Percentiles rank a stretch among this genome's conserved stretches.
Evolutionary conservation across 768 basidiomycete genomes (phyloP).

Genomic region (Ramaria sp.): DNA sequence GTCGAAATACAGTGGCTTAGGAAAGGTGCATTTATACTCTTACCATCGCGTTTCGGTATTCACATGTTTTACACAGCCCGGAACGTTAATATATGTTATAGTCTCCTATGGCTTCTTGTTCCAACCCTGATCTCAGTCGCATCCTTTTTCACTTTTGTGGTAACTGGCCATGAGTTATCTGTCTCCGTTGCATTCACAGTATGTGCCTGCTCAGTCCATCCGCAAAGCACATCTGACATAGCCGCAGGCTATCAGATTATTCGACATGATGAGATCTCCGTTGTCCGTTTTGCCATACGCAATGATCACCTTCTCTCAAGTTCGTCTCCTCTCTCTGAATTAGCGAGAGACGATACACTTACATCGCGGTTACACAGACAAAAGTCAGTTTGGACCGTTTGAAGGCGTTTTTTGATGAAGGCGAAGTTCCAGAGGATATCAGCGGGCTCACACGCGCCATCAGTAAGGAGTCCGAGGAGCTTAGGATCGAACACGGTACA

Average conservation of each 20-base stretch:
- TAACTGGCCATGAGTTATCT: constrained; percentile 24
- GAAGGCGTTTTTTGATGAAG: constrained; percentile 26
- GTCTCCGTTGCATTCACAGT: constrained; percentile 30
- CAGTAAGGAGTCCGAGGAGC: constrained; percentile 10
- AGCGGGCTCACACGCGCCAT: constrained; percentile 19
- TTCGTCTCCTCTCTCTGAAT: not conserved
- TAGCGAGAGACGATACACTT: not conserved
- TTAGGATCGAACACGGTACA: constrained; percentile 24
- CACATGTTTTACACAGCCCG: constrained; percentile 9
- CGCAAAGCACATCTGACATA: not conserved
- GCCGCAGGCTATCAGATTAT: constrained; percentile 5
- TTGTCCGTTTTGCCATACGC: constrained; percentile 11
- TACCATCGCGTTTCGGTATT: not conserved
- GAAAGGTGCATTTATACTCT: constrained; percentile 13
- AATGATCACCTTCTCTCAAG: constrained; percentile 1
- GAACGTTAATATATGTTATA: constrained; percentile 20
- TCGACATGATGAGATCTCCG: constrained; percentile 8
- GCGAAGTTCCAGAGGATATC: constrained; percentile 28
- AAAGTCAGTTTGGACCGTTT: constrained; percentile 29
- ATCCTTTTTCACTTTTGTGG: constrained; percentile 24
- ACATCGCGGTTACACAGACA: not conserved
- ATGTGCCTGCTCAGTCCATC: not conserved
- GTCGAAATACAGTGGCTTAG: constrained; percentile 23
- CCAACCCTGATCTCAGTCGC: constrained; percentile 24
- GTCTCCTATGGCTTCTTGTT: constrained; percentile 22